Evolutionary conservation across 176 grass and related monocot species (phyloP).

Genomic region (Rhynchospora tenuis): DNA sequence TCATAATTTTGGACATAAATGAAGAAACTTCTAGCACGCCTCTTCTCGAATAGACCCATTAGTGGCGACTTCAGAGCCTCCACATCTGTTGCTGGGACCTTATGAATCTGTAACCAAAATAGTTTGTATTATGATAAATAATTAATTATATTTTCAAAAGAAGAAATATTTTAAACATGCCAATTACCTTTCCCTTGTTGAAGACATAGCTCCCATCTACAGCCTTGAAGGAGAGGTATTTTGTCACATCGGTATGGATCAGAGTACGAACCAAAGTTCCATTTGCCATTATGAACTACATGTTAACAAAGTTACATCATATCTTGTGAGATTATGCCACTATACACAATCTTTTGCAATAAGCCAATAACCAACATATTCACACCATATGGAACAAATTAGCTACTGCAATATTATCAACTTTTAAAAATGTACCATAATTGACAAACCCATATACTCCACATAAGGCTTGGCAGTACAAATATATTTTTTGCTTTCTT

Average conservation of each 20-base stretch:
- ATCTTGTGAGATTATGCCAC: background rate
- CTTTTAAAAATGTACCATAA: background rate
- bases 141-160: background rate
- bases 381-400: background rate
- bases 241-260: slow-evolving; percentile 80
- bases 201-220: slow-evolving; percentile 85
- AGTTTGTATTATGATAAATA: background rate
- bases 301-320: slow-evolving; percentile 7
- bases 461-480: background rate
- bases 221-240: slow-evolving; percentile 82
- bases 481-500: background rate
- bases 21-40: slow-evolving; percentile 79
- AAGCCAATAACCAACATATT: slow-evolving; percentile 10
- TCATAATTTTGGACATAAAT: slow-evolving; percentile 88
- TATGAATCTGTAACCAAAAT: slow-evolving; percentile 50
- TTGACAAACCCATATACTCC: slow-evolving; percentile 13
- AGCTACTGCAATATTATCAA: background rate
- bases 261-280: slow-evolving; percentile 73
- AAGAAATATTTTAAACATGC: background rate
- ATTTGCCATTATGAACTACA: slow-evolving; percentile 90
- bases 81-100: slow-evolving; percentile 83
- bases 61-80: slow-evolving; percentile 82
- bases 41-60: slow-evolving; percentile 89
- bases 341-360: background rate
- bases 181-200: slow-evolving; percentile 73